These are phyloP conservation scores for Geosmithia flava DNA, from an alignment of 2,329 filamentous ascomycete species.

Conservation along the genomic window DNA sequence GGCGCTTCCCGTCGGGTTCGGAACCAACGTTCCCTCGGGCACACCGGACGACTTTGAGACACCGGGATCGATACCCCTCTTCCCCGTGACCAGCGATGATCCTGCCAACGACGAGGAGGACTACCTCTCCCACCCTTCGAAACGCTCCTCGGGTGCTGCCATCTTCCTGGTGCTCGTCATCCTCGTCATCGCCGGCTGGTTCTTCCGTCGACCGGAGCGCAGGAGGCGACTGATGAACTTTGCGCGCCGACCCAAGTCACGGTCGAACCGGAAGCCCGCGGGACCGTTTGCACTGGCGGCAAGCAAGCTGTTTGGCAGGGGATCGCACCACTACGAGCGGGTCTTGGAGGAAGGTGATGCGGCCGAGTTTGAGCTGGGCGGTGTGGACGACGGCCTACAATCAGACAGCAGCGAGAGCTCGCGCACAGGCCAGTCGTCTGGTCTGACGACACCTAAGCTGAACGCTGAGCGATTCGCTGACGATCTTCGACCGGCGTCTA, in stretches of 20 bases:
- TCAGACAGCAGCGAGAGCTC: conserved; percentile 49
- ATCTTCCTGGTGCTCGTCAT: conserved; percentile 62
- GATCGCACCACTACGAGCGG: conserved; percentile 57
- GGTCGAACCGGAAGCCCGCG: conserved; percentile 21
- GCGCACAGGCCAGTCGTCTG: conserved; percentile 47
- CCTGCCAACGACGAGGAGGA: conserved; percentile 38
- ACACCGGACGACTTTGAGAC: conserved; percentile 73
- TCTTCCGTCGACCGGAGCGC: conserved; percentile 71
- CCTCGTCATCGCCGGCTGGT: conserved; percentile 53
- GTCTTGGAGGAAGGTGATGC: conserved; percentile 71
- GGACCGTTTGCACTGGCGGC: conserved; percentile 29
- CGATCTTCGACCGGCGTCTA: conserved; percentile 24
- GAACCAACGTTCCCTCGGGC: conserved; percentile 59
- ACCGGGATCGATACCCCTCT: conserved; percentile 46
- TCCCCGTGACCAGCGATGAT: conserved; percentile 13
- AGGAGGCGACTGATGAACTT: conserved; percentile 26
- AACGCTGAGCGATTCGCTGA: conserved; percentile 37
- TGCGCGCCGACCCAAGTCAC: conserved; percentile 13
- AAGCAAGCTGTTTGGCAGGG: conserved; percentile 54
- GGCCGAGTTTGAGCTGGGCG: conserved; percentile 66
- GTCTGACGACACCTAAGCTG: conserved; percentile 54
- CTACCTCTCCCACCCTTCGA: conserved; percentile 58
- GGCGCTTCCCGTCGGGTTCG: conserved; percentile 74
- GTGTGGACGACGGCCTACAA: conserved; percentile 51
- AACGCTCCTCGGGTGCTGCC: conserved; percentile 28